Base-by-base conservation (phyloP, 257 asterid species). In the Lavandula angustifolia region DNA sequence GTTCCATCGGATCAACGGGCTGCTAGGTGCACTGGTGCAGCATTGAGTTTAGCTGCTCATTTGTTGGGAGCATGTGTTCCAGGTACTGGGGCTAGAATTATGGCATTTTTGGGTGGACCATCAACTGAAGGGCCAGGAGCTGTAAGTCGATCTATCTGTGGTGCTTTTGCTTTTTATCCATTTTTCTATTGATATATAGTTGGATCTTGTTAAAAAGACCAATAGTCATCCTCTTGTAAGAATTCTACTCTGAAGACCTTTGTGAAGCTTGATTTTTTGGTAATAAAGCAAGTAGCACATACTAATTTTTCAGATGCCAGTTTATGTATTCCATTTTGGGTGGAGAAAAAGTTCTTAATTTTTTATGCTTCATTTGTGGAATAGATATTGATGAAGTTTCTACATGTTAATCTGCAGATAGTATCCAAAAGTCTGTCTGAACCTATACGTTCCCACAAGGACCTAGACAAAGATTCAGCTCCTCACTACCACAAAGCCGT, bases 51-150 rank as follows among this genome's bases (percentile, higher is more conserved):
- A 78, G 97, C 99, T 73, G 91, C 97, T 74, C 96, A 89, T 80
- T 75, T 89, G 80, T 72, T 87, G 86, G 99, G 97, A 79, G 76
- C 83, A 57, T 92, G 99, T 70, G 96, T 92, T 63, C 96, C 99
- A 8, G 97, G 99, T 69, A 82, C 85, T 43, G 97, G 97, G 70
- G 99, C 99, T 75, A 87, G 97, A 80, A 87, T 92, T 66, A 81
- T 87, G 95, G 94, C 97, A 14, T 87, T 89, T 75, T 78, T 92
- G 69, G 99, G 99, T 51, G 98, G 98, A 67, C 98, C 98, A 59
- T 78, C 98, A 22, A 89, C 97, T 12, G 98, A 89, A 81, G 98
- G 98, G 64, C 79, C 86, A 59, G 98, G 98, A 73, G 62, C 89
- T 48, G 98, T 92, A 82, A 82, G 98, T 81, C 56, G 46, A 40